phyloP scores from a whole-genome alignment of 495 filamentous ascomycete species.

The Xylaria telfairii region DNA sequence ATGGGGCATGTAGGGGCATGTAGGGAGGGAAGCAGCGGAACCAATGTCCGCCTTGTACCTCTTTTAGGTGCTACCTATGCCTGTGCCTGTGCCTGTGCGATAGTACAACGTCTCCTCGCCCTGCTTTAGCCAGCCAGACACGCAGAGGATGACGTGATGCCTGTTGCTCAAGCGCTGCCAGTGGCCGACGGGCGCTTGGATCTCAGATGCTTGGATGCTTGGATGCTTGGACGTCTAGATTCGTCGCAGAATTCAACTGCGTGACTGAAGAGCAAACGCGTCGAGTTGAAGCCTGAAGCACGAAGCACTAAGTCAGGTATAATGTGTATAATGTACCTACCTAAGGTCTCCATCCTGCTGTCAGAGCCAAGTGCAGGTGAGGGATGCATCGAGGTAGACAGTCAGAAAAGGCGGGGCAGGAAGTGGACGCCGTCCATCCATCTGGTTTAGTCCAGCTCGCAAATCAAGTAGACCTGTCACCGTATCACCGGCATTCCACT shows the following conservation, averaged over 20 bases:
- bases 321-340: not conserved
- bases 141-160: constrained; percentile 11
- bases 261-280: constrained; percentile 2
- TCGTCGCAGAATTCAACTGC: not conserved
- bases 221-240: no score
- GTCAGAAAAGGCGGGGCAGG: constrained; percentile 7
- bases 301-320: no score
- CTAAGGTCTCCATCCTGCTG: not conserved
- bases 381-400: not conserved
- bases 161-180: not conserved
- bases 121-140: not conserved
- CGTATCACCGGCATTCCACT: not conserved
- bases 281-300: not conserved
- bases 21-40: no score
- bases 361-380: not conserved
- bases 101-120: not conserved
- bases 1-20: no score
- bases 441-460: not conserved
- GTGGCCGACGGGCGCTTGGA: not conserved
- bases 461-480: not conserved
- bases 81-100: not conserved
- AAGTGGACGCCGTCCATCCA: constrained; percentile 4
- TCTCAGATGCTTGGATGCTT: no score
- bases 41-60: not conserved
- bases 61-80: no score